Percentiles rank a stretch among this genome's conserved stretches.
These are phyloP conservation scores for Penicillium robsamsonii DNA, from an alignment of 495 filamentous ascomycete species.

Conservation along the genomic window DNA sequence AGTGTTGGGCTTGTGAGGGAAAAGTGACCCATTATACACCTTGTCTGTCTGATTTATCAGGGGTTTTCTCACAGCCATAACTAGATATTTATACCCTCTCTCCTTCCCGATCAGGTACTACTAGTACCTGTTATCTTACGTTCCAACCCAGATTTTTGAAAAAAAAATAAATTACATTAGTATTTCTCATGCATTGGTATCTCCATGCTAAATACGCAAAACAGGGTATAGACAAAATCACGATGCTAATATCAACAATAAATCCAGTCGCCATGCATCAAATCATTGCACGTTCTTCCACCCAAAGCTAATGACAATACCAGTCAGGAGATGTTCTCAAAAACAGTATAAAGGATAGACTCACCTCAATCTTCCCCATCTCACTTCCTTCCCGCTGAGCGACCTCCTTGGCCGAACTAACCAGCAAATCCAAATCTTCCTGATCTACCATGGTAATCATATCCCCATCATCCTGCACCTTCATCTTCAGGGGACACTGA, in stretches of 20 bases:
- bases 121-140: too few relatives aligned
- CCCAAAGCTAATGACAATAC: slow-evolving; percentile 55
- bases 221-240: slow-evolving; percentile 26
- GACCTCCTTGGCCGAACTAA: slow-evolving; percentile 61
- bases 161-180: background rate
- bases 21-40: too few relatives aligned
- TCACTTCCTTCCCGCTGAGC: slow-evolving; percentile 74
- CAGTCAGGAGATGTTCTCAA: slow-evolving; percentile 11
- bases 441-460: slow-evolving; percentile 97
- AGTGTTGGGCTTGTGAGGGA: too few relatives aligned
- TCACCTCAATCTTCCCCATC: slow-evolving; percentile 94
- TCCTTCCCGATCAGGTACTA: too few relatives aligned
- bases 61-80: too few relatives aligned
- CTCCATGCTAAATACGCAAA: slow-evolving; percentile 19
- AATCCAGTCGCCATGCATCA: slow-evolving; percentile 17
- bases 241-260: slow-evolving; percentile 17
- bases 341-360: slow-evolving; percentile 27
- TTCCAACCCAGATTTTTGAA: background rate
- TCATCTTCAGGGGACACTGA: slow-evolving; percentile 69
- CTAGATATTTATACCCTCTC: too few relatives aligned
- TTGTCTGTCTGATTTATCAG: too few relatives aligned
- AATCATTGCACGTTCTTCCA: slow-evolving; percentile 52
- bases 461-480: slow-evolving; percentile 82
- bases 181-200: slow-evolving; percentile 7
- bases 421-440: slow-evolving; percentile 88